Evolutionary conservation across 441 rosid genomes (phyloP).

Genomic region (Adansonia grandidieri): DNA sequence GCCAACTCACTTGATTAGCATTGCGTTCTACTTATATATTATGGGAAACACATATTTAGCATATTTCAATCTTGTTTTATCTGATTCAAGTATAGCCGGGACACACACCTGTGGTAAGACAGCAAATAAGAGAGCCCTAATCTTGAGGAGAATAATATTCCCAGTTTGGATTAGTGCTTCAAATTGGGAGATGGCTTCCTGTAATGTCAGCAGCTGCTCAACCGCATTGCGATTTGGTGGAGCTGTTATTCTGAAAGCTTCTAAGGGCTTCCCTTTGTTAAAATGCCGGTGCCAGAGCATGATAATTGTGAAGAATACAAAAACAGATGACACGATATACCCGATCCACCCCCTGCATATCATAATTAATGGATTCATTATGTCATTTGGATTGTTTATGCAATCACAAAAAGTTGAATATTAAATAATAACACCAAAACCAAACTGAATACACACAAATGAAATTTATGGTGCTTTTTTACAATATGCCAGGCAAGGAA

Average conservation of each 20-base stretch:
- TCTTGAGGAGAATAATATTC: conserved; percentile 78
- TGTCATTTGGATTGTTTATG: conserved; percentile 10
- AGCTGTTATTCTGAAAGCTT: conserved; percentile 61
- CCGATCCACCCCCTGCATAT: conserved; percentile 72
- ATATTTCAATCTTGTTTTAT: not conserved
- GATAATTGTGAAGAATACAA: conserved; percentile 49
- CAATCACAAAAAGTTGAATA: conserved; percentile 7
- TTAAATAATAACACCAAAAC: conserved; percentile 12
- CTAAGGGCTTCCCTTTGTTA: conserved; percentile 55
- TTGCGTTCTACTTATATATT: not conserved
- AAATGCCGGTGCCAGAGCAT: conserved; percentile 67
- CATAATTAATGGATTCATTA: conserved; percentile 31
- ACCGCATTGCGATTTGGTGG: conserved; percentile 82
- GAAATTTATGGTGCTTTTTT: conserved; percentile 12
- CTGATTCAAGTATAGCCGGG: conserved; percentile 24
- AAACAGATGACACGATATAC: conserved; percentile 61
- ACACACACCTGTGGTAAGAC: conserved; percentile 71
- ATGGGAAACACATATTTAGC: conserved; percentile 1
- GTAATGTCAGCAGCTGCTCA: conserved; percentile 79
- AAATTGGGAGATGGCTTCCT: conserved; percentile 68
- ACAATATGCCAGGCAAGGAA: not conserved
- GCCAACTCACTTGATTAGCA: not conserved
- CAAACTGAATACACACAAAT: not conserved
- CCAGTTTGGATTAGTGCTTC: conserved; percentile 76
- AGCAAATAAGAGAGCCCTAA: conserved; percentile 82